phyloP scores from a whole-genome alignment of 2,329 filamentous ascomycete genomes.

The Phyllosticta capitalensis region DNA sequence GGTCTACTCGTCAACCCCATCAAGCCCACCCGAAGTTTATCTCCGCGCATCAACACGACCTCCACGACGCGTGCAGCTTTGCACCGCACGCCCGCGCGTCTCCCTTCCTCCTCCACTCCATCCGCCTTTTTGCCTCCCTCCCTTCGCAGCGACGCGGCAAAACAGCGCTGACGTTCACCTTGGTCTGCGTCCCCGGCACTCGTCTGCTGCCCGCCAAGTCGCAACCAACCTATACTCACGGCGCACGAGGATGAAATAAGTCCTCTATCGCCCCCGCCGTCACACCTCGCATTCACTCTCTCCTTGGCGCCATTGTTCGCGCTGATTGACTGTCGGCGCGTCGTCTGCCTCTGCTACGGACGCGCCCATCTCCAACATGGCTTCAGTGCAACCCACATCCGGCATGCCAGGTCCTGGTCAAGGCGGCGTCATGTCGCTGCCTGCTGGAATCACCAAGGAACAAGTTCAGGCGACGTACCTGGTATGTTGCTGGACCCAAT shows the following conservation, averaged over 20 bases:
- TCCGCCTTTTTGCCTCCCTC: constrained; percentile 11
- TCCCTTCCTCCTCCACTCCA: constrained; percentile 7
- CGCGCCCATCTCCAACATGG: constrained; percentile 45
- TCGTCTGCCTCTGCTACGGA: not conserved
- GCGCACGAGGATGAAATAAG: constrained; percentile 9
- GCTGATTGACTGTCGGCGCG: constrained; percentile 4
- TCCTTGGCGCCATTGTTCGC: constrained; percentile 1
- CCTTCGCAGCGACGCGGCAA: constrained; percentile 7
- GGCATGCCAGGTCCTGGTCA: constrained; percentile 43
- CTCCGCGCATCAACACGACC: constrained; percentile 26
- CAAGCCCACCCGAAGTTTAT: constrained; percentile 26
- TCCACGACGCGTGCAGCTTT: constrained; percentile 24
- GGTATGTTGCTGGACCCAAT: constrained; percentile 37
- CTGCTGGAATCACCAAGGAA: constrained; percentile 61
- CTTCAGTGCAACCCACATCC: constrained; percentile 66
- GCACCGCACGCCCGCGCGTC: constrained; percentile 7
- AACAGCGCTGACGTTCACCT: constrained; percentile 5
- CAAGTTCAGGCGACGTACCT: constrained; percentile 66
- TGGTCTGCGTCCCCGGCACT: constrained; percentile 7
- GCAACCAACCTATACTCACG: constrained; percentile 5
- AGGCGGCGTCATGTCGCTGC: constrained; percentile 49
- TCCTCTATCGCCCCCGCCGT: not conserved
- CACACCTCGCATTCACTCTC: not conserved
- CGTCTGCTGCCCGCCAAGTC: constrained; percentile 8
- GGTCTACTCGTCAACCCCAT: constrained; percentile 12